Percentiles rank a stretch among this genome's conserved stretches.
These are phyloP conservation scores for Populus deltoides DNA, from an alignment of 345 rosid genomes.

Conservation along the genomic window DNA sequence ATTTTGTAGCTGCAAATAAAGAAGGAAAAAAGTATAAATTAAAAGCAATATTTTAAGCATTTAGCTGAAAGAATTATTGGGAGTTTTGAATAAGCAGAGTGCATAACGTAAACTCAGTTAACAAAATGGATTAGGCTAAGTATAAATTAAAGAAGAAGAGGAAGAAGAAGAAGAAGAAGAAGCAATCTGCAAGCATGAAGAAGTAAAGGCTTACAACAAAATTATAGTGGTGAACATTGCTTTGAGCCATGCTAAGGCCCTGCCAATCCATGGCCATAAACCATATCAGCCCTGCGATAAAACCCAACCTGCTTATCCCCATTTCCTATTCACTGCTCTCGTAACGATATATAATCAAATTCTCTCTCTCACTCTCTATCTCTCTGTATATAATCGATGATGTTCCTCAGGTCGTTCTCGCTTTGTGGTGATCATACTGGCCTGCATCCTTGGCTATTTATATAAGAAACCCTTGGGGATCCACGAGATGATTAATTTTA, in stretches of 20 bases:
- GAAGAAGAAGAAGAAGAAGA: not conserved
- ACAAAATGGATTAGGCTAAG: not conserved
- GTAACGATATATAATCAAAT: not conserved
- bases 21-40: too few relatives aligned
- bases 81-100: too few relatives aligned
- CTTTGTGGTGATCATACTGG: not conserved
- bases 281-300: not conserved
- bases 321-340: not conserved
- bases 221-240: not conserved
- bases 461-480: not conserved
- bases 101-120: too few relatives aligned
- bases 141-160: not conserved
- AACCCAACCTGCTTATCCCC: not conserved
- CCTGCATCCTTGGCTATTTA: not conserved
- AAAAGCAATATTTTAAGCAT: too few relatives aligned
- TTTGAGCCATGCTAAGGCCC: not conserved
- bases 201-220: slow-evolving; percentile 12
- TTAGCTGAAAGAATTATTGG: too few relatives aligned
- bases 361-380: not conserved
- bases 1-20: slow-evolving; percentile 26
- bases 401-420: not conserved
- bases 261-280: not conserved
- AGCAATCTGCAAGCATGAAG: not conserved
- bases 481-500: too few relatives aligned
- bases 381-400: too few relatives aligned